phyloP scores from a whole-genome alignment of 2,329 filamentous ascomycete species.

The Xylaria digitata region DNA sequence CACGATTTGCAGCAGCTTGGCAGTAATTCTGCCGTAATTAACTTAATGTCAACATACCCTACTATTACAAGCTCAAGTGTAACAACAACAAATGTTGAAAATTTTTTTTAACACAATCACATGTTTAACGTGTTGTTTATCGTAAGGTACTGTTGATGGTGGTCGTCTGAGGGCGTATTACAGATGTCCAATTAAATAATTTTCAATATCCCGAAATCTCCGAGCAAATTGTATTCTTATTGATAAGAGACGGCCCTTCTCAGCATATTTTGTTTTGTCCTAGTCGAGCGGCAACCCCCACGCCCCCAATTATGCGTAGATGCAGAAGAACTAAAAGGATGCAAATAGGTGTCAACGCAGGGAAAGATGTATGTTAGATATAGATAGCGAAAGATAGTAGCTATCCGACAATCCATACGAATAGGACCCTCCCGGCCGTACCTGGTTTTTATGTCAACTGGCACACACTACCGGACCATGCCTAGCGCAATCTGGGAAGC shows the following conservation, averaged over 20 bases:
- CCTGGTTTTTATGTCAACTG: constrained; percentile 23
- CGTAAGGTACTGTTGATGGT: neutral
- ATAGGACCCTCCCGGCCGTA: constrained; percentile 38
- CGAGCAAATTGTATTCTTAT: constrained; percentile 46
- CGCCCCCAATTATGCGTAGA: neutral
- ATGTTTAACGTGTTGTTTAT: constrained; percentile 5
- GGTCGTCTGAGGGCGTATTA: neutral
- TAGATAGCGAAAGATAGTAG: constrained; percentile 35
- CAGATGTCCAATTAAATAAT: constrained; percentile 9
- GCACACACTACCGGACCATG: constrained; percentile 23
- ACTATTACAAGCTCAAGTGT: neutral
- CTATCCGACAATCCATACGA: constrained; percentile 46
- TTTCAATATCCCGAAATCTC: constrained; percentile 20
- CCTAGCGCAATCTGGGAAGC: constrained; percentile 39
- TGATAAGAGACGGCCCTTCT: constrained; percentile 60
- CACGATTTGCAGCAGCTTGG: constrained; percentile 34
- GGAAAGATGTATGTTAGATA: constrained; percentile 21
- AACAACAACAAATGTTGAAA: neutral
- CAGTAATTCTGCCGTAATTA: constrained; percentile 16
- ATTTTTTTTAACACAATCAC: neutral
- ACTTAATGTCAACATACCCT: neutral
- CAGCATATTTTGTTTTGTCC: constrained; percentile 11
- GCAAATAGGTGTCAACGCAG: constrained; percentile 1
- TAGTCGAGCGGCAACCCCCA: constrained; percentile 29
- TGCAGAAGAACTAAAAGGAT: constrained; percentile 1